A percentile compares a stretch with the other conserved stretches of the same genome.
Conservation (phyloP, 2,329 filamentous ascomycete species). For the Cadophora gregata region DNA sequence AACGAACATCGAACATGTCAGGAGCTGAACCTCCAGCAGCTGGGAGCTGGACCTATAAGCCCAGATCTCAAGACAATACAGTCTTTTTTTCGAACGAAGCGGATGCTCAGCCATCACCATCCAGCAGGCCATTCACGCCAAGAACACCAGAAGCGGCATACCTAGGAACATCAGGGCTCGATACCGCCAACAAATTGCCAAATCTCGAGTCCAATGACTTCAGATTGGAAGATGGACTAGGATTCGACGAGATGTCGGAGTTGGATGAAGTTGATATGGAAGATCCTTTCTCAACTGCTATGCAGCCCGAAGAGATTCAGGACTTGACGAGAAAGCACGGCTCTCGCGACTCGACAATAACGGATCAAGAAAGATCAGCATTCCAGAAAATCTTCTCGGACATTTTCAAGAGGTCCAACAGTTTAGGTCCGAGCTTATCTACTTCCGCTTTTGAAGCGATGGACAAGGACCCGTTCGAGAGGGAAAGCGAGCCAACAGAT, state of each 20-base stretch:
- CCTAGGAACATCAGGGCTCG: background rate
- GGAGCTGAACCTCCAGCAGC: slow-evolving; percentile 13
- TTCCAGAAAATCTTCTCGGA: slow-evolving; percentile 64
- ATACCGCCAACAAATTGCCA: background rate
- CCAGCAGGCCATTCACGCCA: background rate
- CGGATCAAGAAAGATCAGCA: slow-evolving; percentile 55
- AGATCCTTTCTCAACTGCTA: slow-evolving; percentile 18
- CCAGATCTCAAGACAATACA: background rate
- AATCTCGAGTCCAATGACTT: background rate
- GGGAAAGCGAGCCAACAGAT: slow-evolving; percentile 1
- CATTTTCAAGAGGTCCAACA: slow-evolving; percentile 52
- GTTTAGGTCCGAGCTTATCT: background rate
- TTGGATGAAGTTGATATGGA: slow-evolving; percentile 26
- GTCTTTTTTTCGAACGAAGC: background rate
- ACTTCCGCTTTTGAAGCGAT: background rate
- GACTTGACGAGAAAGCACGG: slow-evolving; percentile 33
- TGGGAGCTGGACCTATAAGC: background rate
- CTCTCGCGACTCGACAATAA: slow-evolving; percentile 57
- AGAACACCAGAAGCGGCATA: background rate
- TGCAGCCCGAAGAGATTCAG: slow-evolving; percentile 29
- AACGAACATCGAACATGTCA: slow-evolving; percentile 20
- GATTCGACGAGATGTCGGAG: slow-evolving; percentile 15
- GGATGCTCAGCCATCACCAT: background rate
- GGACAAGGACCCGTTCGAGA: background rate
- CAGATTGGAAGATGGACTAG: background rate